Conservation (phyloP, 345 rosid species). For the Lepidium aucheri region DNA sequence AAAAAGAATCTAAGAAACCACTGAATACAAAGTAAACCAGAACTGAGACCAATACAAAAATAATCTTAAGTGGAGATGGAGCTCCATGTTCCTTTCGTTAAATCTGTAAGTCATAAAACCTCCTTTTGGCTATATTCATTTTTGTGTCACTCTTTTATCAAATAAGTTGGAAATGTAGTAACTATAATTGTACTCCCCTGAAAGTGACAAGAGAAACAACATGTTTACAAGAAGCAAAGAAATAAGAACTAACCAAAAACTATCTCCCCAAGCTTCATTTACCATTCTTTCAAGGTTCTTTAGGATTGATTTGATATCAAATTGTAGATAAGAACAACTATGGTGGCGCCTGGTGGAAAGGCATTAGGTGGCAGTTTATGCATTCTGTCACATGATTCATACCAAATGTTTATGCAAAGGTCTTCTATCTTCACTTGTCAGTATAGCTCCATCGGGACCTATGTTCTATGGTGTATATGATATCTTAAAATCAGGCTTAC, state of each 20-base stretch:
- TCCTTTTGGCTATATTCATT: no score
- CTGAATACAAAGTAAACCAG: no score
- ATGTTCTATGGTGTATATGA: conserved; percentile 69
- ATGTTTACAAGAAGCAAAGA: no score
- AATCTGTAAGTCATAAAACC: no score
- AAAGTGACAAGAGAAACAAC: no score
- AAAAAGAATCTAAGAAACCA: no score
- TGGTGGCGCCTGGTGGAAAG: conserved; percentile 70
- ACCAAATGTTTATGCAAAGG: conserved; percentile 72
- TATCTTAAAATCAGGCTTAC: conserved; percentile 36
- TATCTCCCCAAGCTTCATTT: background rate
- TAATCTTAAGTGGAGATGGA: no score
- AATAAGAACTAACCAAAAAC: background rate
- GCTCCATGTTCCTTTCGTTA: no score
- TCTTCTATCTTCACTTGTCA: conserved; percentile 53
- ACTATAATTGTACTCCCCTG: no score
- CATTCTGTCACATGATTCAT: conserved; percentile 48
- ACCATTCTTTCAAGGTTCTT: background rate
- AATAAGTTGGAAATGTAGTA: no score
- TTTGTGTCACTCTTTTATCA: no score
- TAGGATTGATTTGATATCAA: background rate
- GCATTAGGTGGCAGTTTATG: conserved; percentile 61
- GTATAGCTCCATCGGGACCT: conserved; percentile 74
- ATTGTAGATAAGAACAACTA: conserved; percentile 55
- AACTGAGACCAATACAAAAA: no score